phyloP scores from a whole-genome alignment of 805 yeast genomes.

The Candida germanica region DNA sequence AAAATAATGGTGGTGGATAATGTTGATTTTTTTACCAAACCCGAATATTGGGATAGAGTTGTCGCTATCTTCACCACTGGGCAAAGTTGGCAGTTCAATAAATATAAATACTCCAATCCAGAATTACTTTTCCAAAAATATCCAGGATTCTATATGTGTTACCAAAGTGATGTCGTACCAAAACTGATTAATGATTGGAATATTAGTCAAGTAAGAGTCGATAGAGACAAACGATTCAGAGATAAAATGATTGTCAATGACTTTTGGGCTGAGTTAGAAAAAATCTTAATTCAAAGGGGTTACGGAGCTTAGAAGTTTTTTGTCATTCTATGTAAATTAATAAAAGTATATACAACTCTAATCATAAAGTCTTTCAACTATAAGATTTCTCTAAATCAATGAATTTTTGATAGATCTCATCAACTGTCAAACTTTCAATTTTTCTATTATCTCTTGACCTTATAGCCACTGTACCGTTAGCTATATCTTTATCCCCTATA shows the following conservation, averaged over 20 bases:
- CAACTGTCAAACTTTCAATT: slow-evolving; percentile 41
- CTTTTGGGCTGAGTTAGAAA: slow-evolving; percentile 84
- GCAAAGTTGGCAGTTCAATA: slow-evolving; percentile 93
- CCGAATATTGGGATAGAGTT: slow-evolving; percentile 97
- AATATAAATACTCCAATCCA: slow-evolving; percentile 81
- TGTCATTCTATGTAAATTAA: no score
- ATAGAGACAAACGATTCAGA: slow-evolving; percentile 78
- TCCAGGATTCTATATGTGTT: slow-evolving; percentile 77
- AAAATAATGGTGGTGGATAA: slow-evolving; percentile 82
- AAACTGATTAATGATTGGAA: slow-evolving; percentile 81
- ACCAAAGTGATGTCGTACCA: slow-evolving; percentile 78
- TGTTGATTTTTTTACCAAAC: slow-evolving; percentile 77
- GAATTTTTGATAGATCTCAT: slow-evolving; percentile 54
- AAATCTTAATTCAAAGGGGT: slow-evolving; percentile 66
- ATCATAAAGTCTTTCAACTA: no score
- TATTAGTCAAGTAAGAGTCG: slow-evolving; percentile 72
- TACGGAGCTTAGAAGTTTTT: slow-evolving; percentile 25
- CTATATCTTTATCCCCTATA: slow-evolving; percentile 83
- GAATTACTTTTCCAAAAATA: slow-evolving; percentile 75
- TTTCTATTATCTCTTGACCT: slow-evolving; percentile 53
- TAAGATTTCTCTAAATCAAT: slow-evolving; percentile 51
- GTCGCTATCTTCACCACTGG: slow-evolving; percentile 96
- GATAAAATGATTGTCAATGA: slow-evolving; percentile 84
- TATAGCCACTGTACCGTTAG: slow-evolving; percentile 56
- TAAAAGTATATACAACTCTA: slow-evolving; percentile 3